Base-by-base conservation (phyloP, 2,329 filamentous ascomycete species). In the Rutstroemia sydowiana region DNA sequence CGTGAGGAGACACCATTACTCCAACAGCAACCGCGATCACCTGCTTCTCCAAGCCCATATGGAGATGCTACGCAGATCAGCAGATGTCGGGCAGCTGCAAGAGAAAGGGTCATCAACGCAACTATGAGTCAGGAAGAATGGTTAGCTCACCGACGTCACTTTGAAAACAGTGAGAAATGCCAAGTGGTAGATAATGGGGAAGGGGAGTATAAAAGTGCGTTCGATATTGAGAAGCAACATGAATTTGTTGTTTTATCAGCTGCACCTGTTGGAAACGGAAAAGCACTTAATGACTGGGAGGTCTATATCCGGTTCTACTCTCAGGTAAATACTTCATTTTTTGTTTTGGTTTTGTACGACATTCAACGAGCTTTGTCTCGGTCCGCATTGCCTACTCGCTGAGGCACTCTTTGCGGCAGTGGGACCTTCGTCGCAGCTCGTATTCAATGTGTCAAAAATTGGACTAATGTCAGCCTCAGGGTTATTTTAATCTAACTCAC, bases 401-500 rank as follows among this genome's bases (percentile, higher is more conserved):
- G n/a, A n/a, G n/a, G n/a, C n/a, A n/a, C n/a, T n/a, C n/a, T n/a
- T n/a, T n/a, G n/a, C n/a, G n/a, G n/a, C n/a, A n/a, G n/a, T n/a
- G n/a, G n/a, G n/a, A n/a, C n/a, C n/a, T n/a, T n/a, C n/a, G n/a
- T n/a, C n/a, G n/a, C n/a, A n/a, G n/a, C n/a, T n/a, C n/a, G n/a
- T n/a, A n/a, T n/a, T 44, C 7, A 21, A 28, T 20, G 21, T 30
- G 34, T 1, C 13, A 43, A 10, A 8, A 21, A 41, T 9, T 20
- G 21, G 20, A 44, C 51, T 57, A n/a, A 56, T 18, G 5, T 39
- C 8, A 20, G n/a, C 31, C 1, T n/a, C n/a, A 70, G 63, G 68
- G 68, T 3, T 58, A 61, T 16, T 69, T 61, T 51, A 69, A 66
- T 45, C 45, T 68, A 34, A 63, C 57, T 2, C 61, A 61, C 41